A percentile compares a stretch with the other conserved stretches of the same genome.
These are phyloP conservation scores for Tolypocladium amazonense DNA, from an alignment of 2,329 filamentous ascomycete genomes.

Conservation along the genomic window DNA sequence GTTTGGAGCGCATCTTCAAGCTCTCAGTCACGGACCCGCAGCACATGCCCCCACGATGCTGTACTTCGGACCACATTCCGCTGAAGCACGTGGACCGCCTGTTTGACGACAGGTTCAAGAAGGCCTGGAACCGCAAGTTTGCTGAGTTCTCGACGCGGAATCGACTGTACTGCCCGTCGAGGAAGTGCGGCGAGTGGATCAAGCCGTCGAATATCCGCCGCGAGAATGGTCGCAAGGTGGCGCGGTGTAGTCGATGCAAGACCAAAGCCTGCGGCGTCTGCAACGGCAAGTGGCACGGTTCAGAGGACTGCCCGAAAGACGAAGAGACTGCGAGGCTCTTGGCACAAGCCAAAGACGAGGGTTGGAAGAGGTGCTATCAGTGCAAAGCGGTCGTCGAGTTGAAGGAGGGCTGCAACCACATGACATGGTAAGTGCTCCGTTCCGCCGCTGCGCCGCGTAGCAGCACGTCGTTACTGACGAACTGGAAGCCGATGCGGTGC, in stretches of 20 bases:
- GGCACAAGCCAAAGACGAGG: conserved; percentile 52
- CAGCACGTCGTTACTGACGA: neutral
- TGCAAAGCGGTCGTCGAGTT: conserved; percentile 68
- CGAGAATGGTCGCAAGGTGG: conserved; percentile 50
- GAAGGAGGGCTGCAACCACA: conserved; percentile 78
- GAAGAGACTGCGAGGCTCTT: conserved; percentile 55
- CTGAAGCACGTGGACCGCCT: conserved; percentile 65
- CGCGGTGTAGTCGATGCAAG: conserved; percentile 59
- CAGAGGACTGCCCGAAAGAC: conserved; percentile 60
- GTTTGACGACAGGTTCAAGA: conserved; percentile 66
- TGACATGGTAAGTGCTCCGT: conserved; percentile 58
- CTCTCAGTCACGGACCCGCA: conserved; percentile 66
- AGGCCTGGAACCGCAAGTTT: conserved; percentile 70
- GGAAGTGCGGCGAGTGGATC: conserved; percentile 71
- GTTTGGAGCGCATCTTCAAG: conserved; percentile 63
- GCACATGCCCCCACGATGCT: conserved; percentile 81
- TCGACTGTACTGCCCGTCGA: conserved; percentile 65
- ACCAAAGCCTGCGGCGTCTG: conserved; percentile 67
- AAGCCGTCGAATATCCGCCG: conserved; percentile 57
- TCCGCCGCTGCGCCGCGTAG: neutral
- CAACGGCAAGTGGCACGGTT: conserved; percentile 62
- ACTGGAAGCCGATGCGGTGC: conserved; percentile 57
- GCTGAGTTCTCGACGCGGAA: conserved; percentile 65
- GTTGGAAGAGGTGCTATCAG: conserved; percentile 66
- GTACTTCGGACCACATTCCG: conserved; percentile 61